Evolutionary conservation across 23 red algal species (phyloP).

Genomic region (Agarophyton chilense): DNA sequence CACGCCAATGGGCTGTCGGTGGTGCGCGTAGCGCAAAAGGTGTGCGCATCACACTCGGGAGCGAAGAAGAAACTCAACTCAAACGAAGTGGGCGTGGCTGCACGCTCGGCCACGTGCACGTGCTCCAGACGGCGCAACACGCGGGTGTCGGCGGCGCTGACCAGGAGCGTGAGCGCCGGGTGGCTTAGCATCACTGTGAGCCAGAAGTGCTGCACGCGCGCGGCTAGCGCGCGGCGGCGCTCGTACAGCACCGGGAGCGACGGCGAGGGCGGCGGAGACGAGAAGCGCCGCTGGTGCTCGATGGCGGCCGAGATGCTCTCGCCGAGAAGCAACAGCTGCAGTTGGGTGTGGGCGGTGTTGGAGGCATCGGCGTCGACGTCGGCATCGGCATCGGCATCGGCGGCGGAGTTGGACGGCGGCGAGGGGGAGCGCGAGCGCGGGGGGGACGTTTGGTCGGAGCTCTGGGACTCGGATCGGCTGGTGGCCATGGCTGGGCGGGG

Average conservation of each 20-base stretch:
- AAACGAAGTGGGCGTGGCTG: background rate
- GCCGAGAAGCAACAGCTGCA: background rate
- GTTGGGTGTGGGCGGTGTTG: too few species aligned
- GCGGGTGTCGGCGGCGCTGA: constrained; percentile 16
- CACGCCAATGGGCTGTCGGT: background rate
- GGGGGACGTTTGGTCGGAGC: too few species aligned
- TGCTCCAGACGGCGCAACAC: constrained; percentile 17
- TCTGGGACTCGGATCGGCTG: too few species aligned
- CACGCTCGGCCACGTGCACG: background rate
- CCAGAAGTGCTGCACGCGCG: constrained; percentile 37
- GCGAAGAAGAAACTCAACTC: constrained; percentile 24
- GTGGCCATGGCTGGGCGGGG: too few species aligned
- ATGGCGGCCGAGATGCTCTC: background rate
- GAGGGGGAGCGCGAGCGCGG: background rate
- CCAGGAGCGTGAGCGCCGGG: constrained; percentile 42
- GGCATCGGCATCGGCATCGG: background rate
- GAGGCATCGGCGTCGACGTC: too few species aligned
- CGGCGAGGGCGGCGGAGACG: background rate
- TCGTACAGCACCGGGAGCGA: constrained; percentile 23
- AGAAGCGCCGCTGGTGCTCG: background rate
- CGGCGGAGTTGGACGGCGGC: background rate
- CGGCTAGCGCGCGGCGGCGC: constrained; percentile 15
- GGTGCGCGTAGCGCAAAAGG: too few species aligned
- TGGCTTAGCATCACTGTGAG: constrained; percentile 51
- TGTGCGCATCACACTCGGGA: too few species aligned